Percentiles rank a stretch among this genome's conserved stretches.
Conservation (phyloP, 257 asterid genomes). For the Penstemon barbatus region DNA sequence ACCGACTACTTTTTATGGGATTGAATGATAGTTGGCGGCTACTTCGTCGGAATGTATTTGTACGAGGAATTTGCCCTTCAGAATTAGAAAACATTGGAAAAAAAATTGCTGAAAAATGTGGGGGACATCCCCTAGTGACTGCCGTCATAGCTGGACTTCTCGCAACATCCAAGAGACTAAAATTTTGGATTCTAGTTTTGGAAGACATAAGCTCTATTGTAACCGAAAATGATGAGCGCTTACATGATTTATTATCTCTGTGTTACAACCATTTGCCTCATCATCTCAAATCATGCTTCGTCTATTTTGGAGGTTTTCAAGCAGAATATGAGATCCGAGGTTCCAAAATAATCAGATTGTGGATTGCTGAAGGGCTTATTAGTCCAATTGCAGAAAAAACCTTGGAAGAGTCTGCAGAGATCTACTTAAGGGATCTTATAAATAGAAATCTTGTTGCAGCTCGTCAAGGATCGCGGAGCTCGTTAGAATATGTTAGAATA, state of each 20-base stretch:
- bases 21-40: not conserved
- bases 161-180: too few relatives aligned
- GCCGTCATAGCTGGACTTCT: not conserved
- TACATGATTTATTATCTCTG: not conserved
- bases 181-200: not conserved
- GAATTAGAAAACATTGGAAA: not conserved
- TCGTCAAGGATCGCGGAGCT: not conserved
- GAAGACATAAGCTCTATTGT: not conserved
- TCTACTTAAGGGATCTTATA: conserved; percentile 1
- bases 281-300: conserved; percentile 15
- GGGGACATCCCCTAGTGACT: conserved; percentile 6
- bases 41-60: conserved; percentile 28
- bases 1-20: not conserved
- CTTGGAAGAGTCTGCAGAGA: conserved; percentile 11
- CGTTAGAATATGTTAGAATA: conserved; percentile 1
- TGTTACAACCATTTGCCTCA: conserved; percentile 9
- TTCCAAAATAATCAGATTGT: not conserved
- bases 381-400: not conserved
- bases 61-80: not conserved
- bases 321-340: conserved; percentile 1
- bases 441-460: not conserved
- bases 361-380: conserved; percentile 17
- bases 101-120: not conserved
- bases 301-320: conserved; percentile 1
- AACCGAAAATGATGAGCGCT: not conserved